These are phyloP conservation scores for Eucalyptus sp. DNA, from an alignment of 345 rosid species.

Conservation along the genomic window DNA sequence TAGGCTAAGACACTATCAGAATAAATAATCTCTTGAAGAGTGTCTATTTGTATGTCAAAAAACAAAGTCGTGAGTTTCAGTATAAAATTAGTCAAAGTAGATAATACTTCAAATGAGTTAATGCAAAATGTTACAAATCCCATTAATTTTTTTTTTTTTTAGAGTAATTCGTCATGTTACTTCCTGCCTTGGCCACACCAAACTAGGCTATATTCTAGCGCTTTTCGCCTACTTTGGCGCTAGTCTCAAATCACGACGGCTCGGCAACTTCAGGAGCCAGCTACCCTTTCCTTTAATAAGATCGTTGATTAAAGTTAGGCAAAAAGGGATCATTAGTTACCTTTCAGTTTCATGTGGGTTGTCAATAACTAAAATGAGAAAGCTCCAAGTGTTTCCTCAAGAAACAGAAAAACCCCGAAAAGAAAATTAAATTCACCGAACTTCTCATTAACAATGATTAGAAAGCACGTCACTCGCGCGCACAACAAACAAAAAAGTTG, in stretches of 20 bases:
- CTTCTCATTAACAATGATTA: background rate
- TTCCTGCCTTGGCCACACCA: background rate
- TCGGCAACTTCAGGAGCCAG: background rate
- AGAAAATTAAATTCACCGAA: background rate
- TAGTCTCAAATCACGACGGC: background rate
- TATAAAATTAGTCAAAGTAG: fast-evolving
- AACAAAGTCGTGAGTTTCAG: no score
- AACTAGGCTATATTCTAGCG: background rate
- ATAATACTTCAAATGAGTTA: fast-evolving
- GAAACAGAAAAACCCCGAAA: background rate
- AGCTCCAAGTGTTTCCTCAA: background rate
- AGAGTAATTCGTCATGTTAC: background rate
- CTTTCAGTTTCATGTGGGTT: background rate
- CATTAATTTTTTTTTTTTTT: background rate
- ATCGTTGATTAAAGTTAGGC: background rate
- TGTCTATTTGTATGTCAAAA: no score
- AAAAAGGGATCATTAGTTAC: background rate
- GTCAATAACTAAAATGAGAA: background rate
- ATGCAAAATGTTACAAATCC: background rate
- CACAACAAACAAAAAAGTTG: background rate
- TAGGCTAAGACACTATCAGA: no score
- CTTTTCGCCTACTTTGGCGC: background rate
- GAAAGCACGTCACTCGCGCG: background rate
- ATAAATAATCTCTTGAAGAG: no score
- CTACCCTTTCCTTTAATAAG: background rate